phyloP scores from a whole-genome alignment of 2,329 filamentous ascomycete species.

The Fusarium xylarioides region DNA sequence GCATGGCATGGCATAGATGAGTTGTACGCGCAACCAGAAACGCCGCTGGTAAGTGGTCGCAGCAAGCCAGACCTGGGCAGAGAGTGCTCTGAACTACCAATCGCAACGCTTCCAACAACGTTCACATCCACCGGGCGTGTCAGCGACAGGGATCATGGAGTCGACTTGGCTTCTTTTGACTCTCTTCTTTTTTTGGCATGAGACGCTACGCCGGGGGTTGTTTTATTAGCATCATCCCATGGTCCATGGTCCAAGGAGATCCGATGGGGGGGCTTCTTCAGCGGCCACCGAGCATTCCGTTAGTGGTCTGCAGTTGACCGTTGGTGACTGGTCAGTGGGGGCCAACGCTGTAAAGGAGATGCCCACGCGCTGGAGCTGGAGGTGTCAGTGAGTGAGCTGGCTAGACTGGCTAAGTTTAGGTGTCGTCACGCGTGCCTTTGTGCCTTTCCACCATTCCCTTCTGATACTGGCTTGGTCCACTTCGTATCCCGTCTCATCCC shows the following conservation, averaged over 20 bases:
- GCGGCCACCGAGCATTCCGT: constrained; percentile 19
- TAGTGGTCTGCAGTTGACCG: not conserved
- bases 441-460: constrained; percentile 21
- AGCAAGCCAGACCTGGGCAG: constrained; percentile 26
- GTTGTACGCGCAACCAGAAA: constrained; percentile 25
- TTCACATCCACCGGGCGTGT: constrained; percentile 29
- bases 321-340: constrained; percentile 31
- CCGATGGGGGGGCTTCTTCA: not conserved
- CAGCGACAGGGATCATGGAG: constrained; percentile 25
- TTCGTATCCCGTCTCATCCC: constrained; percentile 18
- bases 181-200: constrained; percentile 29
- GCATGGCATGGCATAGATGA: constrained; percentile 4
- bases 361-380: constrained; percentile 3
- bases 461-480: constrained; percentile 28
- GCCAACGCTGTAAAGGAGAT: constrained; percentile 7
- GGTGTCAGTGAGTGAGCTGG: constrained; percentile 1
- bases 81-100: constrained; percentile 16
- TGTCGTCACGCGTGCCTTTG: constrained; percentile 20
- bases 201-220: constrained; percentile 28
- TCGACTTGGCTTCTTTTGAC: constrained; percentile 8
- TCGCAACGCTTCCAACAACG: constrained; percentile 15
- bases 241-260: not conserved
- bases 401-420: not conserved
- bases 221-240: constrained; percentile 20
- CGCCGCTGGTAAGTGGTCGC: constrained; percentile 33